Conservation (phyloP, 139 green algal species). For the Micromonas commoda region DNA sequence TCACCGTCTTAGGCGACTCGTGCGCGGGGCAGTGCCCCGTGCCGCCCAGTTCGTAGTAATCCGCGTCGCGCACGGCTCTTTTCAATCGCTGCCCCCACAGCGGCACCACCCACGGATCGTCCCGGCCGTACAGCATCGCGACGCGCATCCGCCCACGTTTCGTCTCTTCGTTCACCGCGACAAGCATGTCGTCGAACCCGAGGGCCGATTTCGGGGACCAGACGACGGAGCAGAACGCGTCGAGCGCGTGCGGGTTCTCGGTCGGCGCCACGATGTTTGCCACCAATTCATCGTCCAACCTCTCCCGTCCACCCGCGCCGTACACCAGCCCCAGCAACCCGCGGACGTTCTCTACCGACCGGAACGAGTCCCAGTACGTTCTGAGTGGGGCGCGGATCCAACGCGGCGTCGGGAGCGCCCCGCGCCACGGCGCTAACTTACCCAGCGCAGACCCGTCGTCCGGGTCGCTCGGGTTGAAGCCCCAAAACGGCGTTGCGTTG, state of each 20-base stretch:
- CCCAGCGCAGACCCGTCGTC: background rate
- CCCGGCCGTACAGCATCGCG: constrained; percentile 27
- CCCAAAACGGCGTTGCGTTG: constrained; percentile 63
- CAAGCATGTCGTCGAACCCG: constrained; percentile 49
- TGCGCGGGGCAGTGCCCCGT: constrained; percentile 59
- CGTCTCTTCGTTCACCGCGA: background rate
- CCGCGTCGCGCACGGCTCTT: constrained; percentile 27
- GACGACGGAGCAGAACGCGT: constrained; percentile 54
- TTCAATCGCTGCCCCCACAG: constrained; percentile 47
- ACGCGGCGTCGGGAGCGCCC: constrained; percentile 8
- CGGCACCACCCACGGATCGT: constrained; percentile 65
- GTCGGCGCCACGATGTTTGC: constrained; percentile 39
- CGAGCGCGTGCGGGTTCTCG: constrained; percentile 43
- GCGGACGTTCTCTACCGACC: constrained; percentile 27
- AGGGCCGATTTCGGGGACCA: constrained; percentile 39
- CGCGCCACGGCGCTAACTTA: constrained; percentile 15
- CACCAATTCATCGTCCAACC: constrained; percentile 30
- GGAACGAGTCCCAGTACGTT: constrained; percentile 29
- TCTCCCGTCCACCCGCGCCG: constrained; percentile 25
- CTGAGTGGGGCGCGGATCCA: constrained; percentile 1
- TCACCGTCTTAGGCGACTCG: constrained; percentile 44
- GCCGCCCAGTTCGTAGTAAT: constrained; percentile 52
- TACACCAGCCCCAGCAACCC: constrained; percentile 54
- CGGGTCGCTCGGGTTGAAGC: background rate
- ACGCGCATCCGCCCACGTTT: background rate